These are phyloP conservation scores for Tillandsia leiboldiana DNA, from an alignment of 176 grass and related monocot species.

Conservation along the genomic window DNA sequence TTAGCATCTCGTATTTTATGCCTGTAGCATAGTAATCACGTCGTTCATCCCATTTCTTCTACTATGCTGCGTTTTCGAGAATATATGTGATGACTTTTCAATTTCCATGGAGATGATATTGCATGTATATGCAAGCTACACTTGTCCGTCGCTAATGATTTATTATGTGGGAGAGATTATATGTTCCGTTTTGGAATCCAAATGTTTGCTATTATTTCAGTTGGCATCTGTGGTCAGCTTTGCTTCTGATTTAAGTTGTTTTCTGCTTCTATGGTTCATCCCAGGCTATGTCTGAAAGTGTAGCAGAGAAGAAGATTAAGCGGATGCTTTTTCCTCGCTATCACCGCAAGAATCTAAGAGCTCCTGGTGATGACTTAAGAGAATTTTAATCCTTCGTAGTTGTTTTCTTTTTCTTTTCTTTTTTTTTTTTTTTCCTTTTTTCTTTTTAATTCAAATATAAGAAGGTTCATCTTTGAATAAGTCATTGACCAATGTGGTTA, in stretches of 20 bases:
- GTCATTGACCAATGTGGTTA: not conserved
- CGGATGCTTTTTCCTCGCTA: constrained; percentile 66
- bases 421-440: too few relatives aligned
- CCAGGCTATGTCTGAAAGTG: constrained; percentile 64
- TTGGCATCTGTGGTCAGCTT: not conserved
- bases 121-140: too few relatives aligned
- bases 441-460: constrained; percentile 7
- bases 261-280: constrained; percentile 9
- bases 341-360: constrained; percentile 41
- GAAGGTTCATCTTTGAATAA: not conserved
- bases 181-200: too few relatives aligned
- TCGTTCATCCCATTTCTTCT: not conserved
- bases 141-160: too few relatives aligned
- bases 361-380: constrained; percentile 35
- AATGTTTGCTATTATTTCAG: too few relatives aligned
- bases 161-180: too few relatives aligned
- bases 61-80: not conserved
- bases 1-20: too few relatives aligned
- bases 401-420: not conserved
- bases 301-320: constrained; percentile 86
- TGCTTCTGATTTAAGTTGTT: not conserved
- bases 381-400: constrained; percentile 9
- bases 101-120: not conserved
- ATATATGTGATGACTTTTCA: not conserved
- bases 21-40: too few relatives aligned